Evolutionary conservation across 2,329 filamentous ascomycete species (phyloP), one percentile per base, ranked within the genome.

Genomic region (Thermochaetoides dissita): DNA sequence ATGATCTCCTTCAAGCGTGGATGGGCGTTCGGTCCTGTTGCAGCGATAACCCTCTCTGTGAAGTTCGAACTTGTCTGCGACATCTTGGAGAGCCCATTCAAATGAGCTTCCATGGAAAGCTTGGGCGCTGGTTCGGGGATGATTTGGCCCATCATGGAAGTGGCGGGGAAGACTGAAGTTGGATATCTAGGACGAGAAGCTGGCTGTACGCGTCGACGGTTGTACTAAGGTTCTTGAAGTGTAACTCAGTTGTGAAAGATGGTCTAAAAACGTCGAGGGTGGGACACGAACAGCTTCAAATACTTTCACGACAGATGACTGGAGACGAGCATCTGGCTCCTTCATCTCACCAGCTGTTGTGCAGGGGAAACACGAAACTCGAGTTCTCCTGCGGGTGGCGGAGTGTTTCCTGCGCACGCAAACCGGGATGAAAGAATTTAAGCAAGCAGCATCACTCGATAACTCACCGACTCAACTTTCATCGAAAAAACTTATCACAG

Each of bases 21-120:
- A 49, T 69, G 62, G 11, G 75, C 74, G 43, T 74, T 72, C 39
- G 76, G 74, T 10, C 78, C 76, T 56, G 77, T 81, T 50, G 75
- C 68, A 49, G 74, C 68, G 59, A 81, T 69, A 57, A 81, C 76
- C 49, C 66, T 64, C 53, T 72, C 62, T 34, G 79, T 83, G 66
- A 82, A 80, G 59, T 51, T 51, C 17, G 17, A 24, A 24, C 17
- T 24, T 24, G 17, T 24, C 17, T 24, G 17, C 17, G 17, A 24
- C 17, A 24, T 24, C 17, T 24, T 24, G 17, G 17, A 24, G 17
- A 24, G 17, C 17, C 17, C 17, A 24, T 24, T 24, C 17, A 24
- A 24, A 24, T 45, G 39, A 46, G 31, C 17, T 10, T 40, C 30
- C 36, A 36, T 10, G 42, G 32, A 24, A 42, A 34, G 12, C 33